These are phyloP conservation scores for Arabidopsis hybrid DNA, from an alignment of 441 rosid genomes.

Conservation along the genomic window DNA sequence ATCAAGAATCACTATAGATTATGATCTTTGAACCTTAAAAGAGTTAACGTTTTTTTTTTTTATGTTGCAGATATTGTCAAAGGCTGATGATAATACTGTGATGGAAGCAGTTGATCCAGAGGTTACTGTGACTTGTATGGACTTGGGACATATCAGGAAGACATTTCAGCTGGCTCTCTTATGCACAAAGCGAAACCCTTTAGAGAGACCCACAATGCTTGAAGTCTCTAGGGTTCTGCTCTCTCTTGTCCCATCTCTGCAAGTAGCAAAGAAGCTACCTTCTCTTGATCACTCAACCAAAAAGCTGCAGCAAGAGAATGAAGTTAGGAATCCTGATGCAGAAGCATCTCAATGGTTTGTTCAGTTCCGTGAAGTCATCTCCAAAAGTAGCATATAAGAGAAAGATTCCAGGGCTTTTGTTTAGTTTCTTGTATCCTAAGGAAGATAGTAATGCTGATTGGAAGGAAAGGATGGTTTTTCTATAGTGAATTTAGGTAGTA, in stretches of 20 bases:
- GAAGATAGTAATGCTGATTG: slow-evolving; percentile 1
- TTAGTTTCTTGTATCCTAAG: slow-evolving; percentile 29
- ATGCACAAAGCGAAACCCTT: slow-evolving; percentile 79
- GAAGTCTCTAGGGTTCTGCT: slow-evolving; percentile 80
- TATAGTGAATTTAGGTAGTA: slow-evolving; percentile 4
- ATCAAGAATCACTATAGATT: neutral
- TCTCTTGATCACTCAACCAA: slow-evolving; percentile 42
- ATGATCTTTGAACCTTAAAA: neutral
- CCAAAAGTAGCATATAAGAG: slow-evolving; percentile 60
- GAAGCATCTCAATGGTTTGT: slow-evolving; percentile 67
- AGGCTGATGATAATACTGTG: slow-evolving; percentile 74
- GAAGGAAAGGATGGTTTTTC: slow-evolving; percentile 16
- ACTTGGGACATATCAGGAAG: slow-evolving; percentile 65
- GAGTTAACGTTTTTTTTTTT: neutral
- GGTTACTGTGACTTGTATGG: slow-evolving; percentile 83
- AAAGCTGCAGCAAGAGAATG: slow-evolving; percentile 31
- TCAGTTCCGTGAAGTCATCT: slow-evolving; percentile 69
- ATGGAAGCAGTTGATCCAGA: slow-evolving; percentile 94
- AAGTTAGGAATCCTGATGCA: slow-evolving; percentile 22
- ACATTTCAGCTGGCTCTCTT: slow-evolving; percentile 81
- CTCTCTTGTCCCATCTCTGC: slow-evolving; percentile 67
- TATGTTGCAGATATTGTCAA: slow-evolving; percentile 63
- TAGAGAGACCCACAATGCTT: slow-evolving; percentile 88
- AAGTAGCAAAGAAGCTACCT: slow-evolving; percentile 50
- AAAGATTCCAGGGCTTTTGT: neutral